phyloP scores from a whole-genome alignment of 2,329 filamentous ascomycete genomes.

The Rosellinia necatrix region DNA sequence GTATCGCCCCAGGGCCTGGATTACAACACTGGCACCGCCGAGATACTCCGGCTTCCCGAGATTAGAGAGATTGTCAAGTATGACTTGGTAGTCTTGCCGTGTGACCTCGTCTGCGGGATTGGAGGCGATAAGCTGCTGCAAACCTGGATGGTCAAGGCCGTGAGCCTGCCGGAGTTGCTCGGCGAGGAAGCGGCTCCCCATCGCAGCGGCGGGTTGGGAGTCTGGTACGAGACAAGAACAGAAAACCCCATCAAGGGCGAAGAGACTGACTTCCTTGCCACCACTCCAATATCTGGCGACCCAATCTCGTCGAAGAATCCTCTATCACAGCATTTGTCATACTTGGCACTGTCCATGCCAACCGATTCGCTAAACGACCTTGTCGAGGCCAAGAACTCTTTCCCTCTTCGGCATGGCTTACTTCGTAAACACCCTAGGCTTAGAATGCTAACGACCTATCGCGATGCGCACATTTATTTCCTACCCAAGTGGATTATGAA shows the following conservation, averaged over 20 bases:
- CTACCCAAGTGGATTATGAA: conserved; percentile 91
- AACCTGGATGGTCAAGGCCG: conserved; percentile 87
- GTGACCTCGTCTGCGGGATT: conserved; percentile 90
- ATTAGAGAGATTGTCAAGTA: conserved; percentile 77
- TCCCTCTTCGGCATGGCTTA: conserved; percentile 77
- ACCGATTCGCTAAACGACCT: conserved; percentile 88
- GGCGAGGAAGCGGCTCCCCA: conserved; percentile 47
- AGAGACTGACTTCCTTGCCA: conserved; percentile 90
- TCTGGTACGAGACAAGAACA: conserved; percentile 87
- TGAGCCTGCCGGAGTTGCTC: conserved; percentile 67
- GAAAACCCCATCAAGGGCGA: conserved; percentile 82
- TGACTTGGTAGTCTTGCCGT: conserved; percentile 90
- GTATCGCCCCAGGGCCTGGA: conserved; percentile 77
- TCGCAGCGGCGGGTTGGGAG: conserved; percentile 78
- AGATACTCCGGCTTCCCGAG: conserved; percentile 83
- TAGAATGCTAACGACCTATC: conserved; percentile 79
- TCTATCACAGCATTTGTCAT: conserved; percentile 70
- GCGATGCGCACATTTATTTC: conserved; percentile 93
- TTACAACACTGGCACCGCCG: conserved; percentile 85
- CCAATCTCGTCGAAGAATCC: conserved; percentile 65
- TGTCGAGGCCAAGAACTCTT: conserved; percentile 72
- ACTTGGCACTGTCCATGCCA: conserved; percentile 82
- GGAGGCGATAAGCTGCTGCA: conserved; percentile 82
- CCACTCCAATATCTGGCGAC: conserved; percentile 66
- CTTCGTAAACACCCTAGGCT: conserved; percentile 75